Conservation (phyloP, 2,329 filamentous ascomycete genomes). For the Cercospora nicotianae region DNA sequence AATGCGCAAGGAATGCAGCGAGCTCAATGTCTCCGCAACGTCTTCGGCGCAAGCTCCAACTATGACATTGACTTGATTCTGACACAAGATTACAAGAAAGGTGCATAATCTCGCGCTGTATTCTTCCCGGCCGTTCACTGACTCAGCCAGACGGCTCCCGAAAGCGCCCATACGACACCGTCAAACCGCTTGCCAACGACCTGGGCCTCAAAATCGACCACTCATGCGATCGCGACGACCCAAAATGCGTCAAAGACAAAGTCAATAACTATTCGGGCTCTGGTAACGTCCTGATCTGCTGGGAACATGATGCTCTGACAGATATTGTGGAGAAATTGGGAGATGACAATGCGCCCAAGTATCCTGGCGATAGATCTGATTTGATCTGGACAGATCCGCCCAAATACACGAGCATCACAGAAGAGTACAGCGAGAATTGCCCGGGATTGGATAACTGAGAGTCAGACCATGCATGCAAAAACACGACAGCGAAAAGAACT, state of each 20-base stretch:
- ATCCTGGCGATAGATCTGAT: constrained; percentile 52
- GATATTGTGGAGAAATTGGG: constrained; percentile 57
- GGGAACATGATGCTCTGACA: constrained; percentile 58
- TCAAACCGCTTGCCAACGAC: constrained; percentile 57
- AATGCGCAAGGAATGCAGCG: constrained; percentile 55
- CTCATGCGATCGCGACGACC: constrained; percentile 58
- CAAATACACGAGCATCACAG: constrained; percentile 51
- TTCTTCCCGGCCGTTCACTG: too few species aligned
- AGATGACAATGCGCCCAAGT: constrained; percentile 50
- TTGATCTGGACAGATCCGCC: constrained; percentile 60
- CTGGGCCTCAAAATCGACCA: constrained; percentile 57
- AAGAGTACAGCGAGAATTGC: constrained; percentile 54
- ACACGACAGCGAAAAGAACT: neutral
- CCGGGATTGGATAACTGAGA: constrained; percentile 51
- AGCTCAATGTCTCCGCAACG: constrained; percentile 58
- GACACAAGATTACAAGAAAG: constrained; percentile 54
- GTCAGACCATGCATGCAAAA: neutral
- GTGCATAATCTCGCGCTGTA: too few species aligned
- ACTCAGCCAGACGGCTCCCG: constrained; percentile 54
- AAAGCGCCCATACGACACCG: constrained; percentile 57
- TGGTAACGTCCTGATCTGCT: constrained; percentile 63
- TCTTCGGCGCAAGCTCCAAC: constrained; percentile 54
- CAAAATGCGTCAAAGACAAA: constrained; percentile 54
- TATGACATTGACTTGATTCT: constrained; percentile 62
- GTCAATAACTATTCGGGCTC: constrained; percentile 42